Percentiles rank a stretch among this genome's conserved stretches.
phyloP scores from a whole-genome alignment of 768 basidiomycete genomes.

The Gloeopeniophorella convolvens region DNA sequence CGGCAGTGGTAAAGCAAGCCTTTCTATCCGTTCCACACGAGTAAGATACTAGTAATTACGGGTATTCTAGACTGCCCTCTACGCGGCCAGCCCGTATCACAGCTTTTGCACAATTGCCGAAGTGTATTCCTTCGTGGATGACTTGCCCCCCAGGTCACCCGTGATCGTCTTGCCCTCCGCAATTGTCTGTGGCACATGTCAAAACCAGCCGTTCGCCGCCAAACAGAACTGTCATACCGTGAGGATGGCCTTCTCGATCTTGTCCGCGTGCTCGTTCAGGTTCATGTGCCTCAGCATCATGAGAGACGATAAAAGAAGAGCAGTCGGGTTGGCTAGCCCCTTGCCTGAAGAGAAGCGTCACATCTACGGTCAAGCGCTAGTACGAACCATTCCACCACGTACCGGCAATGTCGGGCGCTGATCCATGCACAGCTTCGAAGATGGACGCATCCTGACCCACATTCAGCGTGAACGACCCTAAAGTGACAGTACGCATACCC shows the following conservation, averaged over 20 bases:
- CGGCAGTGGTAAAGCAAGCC: not conserved
- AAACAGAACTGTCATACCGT: constrained; percentile 45
- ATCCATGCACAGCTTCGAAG: constrained; percentile 99
- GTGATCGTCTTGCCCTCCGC: constrained; percentile 95
- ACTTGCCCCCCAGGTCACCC: constrained; percentile 91
- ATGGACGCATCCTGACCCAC: constrained; percentile 84
- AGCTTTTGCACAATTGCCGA: constrained; percentile 78
- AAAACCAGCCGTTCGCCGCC: constrained; percentile 1
- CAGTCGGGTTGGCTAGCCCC: constrained; percentile 98
- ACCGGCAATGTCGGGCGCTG: constrained; percentile 98
- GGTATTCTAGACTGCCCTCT: no score
- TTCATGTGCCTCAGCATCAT: constrained; percentile 99
- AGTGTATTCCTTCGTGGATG: constrained; percentile 86
- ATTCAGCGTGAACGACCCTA: constrained; percentile 12
- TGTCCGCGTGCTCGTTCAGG: constrained; percentile 71
- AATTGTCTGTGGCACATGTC: constrained; percentile 60
- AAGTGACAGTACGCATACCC: constrained; percentile 41
- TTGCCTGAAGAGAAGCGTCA: constrained; percentile 46
- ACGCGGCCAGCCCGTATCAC: constrained; percentile 6
- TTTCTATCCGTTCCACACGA: no score
- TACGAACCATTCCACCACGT: constrained; percentile 19
- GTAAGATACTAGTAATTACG: no score
- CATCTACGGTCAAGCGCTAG: not conserved
- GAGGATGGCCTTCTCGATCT: constrained; percentile 89
- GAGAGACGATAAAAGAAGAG: constrained; percentile 85